Evolutionary conservation across 2,329 filamentous ascomycete species (phyloP), one percentile per base, ranked within the genome.

Genomic region (Chaetoscypha palmicola): DNA sequence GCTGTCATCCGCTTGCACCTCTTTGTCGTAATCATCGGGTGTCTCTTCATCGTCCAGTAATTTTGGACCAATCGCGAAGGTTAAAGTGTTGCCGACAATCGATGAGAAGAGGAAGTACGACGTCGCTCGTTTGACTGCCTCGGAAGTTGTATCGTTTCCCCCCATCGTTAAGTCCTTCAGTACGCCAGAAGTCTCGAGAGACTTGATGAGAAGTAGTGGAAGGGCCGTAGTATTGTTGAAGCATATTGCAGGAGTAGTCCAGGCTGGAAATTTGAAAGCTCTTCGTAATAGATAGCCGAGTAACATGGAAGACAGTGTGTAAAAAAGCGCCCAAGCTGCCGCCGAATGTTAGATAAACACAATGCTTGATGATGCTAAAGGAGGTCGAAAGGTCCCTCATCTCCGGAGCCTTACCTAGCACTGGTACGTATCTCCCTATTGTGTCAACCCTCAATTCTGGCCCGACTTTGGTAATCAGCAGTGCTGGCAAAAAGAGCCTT

Each of bases 31-130:
- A 51, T 40, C 62, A 53, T 50, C 65, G 56, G 16, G 58, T 58
- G 12, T 41, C 21, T 41, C 38, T 21, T 41, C 38, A 24, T 41
- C 38, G 49, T 73, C 71, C 31, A 83, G 66, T 26, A 83, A 64
- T 11, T 69, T 66, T 1, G 79, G 78, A 0, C 78, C 79, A 4
- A 82, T 62, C 0, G 74, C 74, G 57, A 83, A 83, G 0, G 78
- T 82, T 50, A 83, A 62, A 34, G 71, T 74, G 54, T 79, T 81
- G 38, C 70, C 72, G 17, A 83, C 66, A 48, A 80, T 79, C 3
- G 77, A 71, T 46, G 77, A 81, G 47, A 83, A 71, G 3, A 83
- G 63, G 55, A 83, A 81, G 59, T 81, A 83, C 10, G 75, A 76
- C 56, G 80, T 76, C 5, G 77, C 77, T 7, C 79, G 67, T 39